phyloP scores from a whole-genome alignment of 352 stramenopile species.

The Globisporangium orthogonon region DNA sequence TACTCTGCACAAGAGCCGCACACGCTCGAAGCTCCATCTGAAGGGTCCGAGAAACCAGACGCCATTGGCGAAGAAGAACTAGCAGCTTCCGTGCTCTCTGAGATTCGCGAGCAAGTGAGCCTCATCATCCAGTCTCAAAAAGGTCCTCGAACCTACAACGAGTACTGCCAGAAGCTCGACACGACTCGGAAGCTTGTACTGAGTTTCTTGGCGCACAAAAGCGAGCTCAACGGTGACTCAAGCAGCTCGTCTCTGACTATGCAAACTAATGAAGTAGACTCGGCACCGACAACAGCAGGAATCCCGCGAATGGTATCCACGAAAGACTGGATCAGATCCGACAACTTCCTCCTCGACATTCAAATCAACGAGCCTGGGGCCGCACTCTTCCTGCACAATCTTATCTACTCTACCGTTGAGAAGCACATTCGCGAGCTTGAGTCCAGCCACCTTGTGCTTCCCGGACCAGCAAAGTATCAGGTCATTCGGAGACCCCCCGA shows the following conservation, averaged over 20 bases:
- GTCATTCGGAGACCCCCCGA: slow-evolving; percentile 65
- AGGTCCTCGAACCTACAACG: slow-evolving; percentile 14
- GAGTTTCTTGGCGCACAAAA: slow-evolving; percentile 16
- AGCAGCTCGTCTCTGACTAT: not conserved
- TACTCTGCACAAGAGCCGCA: not conserved
- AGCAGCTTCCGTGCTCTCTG: not conserved
- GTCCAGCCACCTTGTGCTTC: slow-evolving; percentile 51
- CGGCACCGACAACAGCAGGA: not conserved
- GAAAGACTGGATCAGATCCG: slow-evolving; percentile 20
- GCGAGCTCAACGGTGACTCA: not conserved
- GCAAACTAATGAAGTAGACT: not conserved
- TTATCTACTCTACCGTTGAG: slow-evolving; percentile 48
- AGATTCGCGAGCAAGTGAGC: slow-evolving; percentile 5
- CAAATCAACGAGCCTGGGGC: slow-evolving; percentile 34
- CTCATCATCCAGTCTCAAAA: slow-evolving; percentile 3
- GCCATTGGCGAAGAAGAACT: not conserved
- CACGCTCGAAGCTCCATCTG: not conserved
- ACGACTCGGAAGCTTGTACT: slow-evolving; percentile 17
- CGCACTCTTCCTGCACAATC: slow-evolving; percentile 48
- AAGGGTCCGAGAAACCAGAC: not conserved
- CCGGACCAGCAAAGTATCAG: slow-evolving; percentile 58
- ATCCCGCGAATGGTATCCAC: not conserved
- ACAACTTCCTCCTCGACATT: slow-evolving; percentile 59
- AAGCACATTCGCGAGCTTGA: slow-evolving; percentile 64
- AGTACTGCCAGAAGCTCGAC: slow-evolving; percentile 25